Conservation (phyloP, 2,329 filamentous ascomycete species). For the Clarireedia hainanense region DNA sequence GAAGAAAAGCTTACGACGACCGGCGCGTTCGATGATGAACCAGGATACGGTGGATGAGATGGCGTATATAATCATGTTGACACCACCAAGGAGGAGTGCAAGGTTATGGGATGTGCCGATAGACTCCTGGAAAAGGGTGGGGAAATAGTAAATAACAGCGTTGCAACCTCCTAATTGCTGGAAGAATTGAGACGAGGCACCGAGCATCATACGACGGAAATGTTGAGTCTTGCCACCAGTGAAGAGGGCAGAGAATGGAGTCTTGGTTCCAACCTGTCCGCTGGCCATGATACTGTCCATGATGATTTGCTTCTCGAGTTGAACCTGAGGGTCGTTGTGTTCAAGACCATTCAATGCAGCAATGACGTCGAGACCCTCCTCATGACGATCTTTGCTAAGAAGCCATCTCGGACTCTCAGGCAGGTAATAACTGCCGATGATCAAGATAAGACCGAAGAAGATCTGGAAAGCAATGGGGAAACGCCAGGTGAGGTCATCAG, state of each 20-base stretch:
- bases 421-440: constrained; percentile 77
- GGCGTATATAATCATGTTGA: constrained; percentile 48
- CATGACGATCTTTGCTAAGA: constrained; percentile 90
- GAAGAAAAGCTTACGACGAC: constrained; percentile 65
- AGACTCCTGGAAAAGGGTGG: constrained; percentile 42
- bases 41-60: constrained; percentile 45
- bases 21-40: constrained; percentile 49
- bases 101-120: constrained; percentile 41
- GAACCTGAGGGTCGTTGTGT: constrained; percentile 35
- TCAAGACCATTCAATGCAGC: constrained; percentile 77
- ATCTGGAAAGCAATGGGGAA: constrained; percentile 86
- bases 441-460: constrained; percentile 79
- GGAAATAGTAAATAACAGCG: constrained; percentile 40
- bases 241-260: constrained; percentile 36
- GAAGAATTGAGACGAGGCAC: constrained; percentile 42
- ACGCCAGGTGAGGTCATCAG: constrained; percentile 80
- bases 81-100: constrained; percentile 44
- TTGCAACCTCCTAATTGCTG: constrained; percentile 43
- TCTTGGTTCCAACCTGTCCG: constrained; percentile 24
- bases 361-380: constrained; percentile 95
- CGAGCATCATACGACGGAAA: constrained; percentile 45
- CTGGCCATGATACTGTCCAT: constrained; percentile 33
- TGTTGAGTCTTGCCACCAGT: constrained; percentile 47
- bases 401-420: constrained; percentile 97
- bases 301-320: constrained; percentile 28